Percentiles rank a stretch among this genome's conserved stretches.
These are phyloP conservation scores for Aureobasidium leucospermi DNA, from an alignment of 2,329 filamentous ascomycete genomes.

Conservation along the genomic window DNA sequence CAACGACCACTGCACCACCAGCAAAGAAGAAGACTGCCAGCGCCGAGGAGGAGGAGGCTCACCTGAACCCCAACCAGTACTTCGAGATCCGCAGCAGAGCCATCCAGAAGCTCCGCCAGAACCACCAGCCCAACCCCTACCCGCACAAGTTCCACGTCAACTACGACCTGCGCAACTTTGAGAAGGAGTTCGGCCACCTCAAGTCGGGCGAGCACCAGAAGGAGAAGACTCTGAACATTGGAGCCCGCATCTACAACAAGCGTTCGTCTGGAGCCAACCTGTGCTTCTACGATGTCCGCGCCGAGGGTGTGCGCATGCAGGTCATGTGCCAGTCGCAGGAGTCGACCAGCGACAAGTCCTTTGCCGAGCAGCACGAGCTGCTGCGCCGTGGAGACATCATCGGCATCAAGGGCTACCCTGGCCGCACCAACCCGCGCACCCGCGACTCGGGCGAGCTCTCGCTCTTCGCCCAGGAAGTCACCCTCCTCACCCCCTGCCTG, in stretches of 20 bases:
- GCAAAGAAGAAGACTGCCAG: conserved; percentile 54
- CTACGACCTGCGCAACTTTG: conserved; percentile 74
- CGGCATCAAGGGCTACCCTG: conserved; percentile 76
- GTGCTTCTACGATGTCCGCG: conserved; percentile 81
- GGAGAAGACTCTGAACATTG: conserved; percentile 68
- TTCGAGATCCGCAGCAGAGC: conserved; percentile 88
- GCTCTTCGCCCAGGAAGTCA: conserved; percentile 81
- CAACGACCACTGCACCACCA: conserved; percentile 52
- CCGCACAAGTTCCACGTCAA: conserved; percentile 90
- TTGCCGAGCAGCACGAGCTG: conserved; percentile 82
- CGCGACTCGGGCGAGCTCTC: conserved; percentile 84
- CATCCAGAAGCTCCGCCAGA: conserved; percentile 68
- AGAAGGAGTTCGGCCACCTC: conserved; percentile 68
- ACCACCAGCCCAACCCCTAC: conserved; percentile 73
- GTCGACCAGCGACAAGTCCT: conserved; percentile 59
- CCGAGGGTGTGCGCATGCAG: conserved; percentile 72
- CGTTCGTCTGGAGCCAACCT: conserved; percentile 76
- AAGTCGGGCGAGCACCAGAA: conserved; percentile 81
- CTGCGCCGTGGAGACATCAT: conserved; percentile 89
- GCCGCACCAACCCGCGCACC: conserved; percentile 82
- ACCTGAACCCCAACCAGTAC: conserved; percentile 79
- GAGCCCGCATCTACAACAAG: conserved; percentile 84
- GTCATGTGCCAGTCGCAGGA: conserved; percentile 87
- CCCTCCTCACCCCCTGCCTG: conserved; percentile 82
- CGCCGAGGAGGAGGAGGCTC: conserved; percentile 58